Percentiles rank a stretch among this genome's conserved stretches.
Evolutionary conservation across 1,139 yeast species (phyloP).

Genomic region (Saccharomyces pastorianus): DNA sequence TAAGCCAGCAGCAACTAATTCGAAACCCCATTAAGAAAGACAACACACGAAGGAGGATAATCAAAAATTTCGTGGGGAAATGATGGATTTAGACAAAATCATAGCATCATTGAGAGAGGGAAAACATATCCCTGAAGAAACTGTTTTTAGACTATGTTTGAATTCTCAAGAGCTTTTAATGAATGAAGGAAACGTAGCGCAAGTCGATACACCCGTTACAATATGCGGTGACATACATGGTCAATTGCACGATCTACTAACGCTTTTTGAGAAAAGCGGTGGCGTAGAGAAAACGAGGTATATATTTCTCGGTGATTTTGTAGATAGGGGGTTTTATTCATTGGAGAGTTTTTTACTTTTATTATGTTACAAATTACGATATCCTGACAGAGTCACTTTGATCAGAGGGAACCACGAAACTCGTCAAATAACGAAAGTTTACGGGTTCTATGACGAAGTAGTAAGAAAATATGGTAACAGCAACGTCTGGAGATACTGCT

Average conservation of each 20-base stretch:
- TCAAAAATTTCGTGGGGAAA: neutral
- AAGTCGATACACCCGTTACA: conserved; percentile 94
- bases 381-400: conserved; percentile 87
- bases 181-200: conserved; percentile 88
- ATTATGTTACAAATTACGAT: conserved; percentile 80
- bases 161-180: conserved; percentile 90
- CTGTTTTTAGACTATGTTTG: conserved; percentile 72
- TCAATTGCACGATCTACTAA: conserved; percentile 87
- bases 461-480: conserved; percentile 92
- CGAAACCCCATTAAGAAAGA: no score
- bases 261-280: conserved; percentile 74
- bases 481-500: conserved; percentile 79
- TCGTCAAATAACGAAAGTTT: conserved; percentile 93
- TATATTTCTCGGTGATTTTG: conserved; percentile 58
- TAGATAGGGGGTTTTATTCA: conserved; percentile 94
- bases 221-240: conserved; percentile 98
- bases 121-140: conserved; percentile 75
- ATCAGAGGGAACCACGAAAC: conserved; percentile 97
- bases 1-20: neutral
- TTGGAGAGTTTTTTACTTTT: conserved; percentile 75
- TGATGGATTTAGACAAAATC: conserved; percentile 31
- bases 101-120: conserved; percentile 63
- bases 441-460: conserved; percentile 97
- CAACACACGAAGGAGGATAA: neutral
- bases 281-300: conserved; percentile 64